Conservation (phyloP, 768 basidiomycete species). For the Neoboletus magnificus region DNA sequence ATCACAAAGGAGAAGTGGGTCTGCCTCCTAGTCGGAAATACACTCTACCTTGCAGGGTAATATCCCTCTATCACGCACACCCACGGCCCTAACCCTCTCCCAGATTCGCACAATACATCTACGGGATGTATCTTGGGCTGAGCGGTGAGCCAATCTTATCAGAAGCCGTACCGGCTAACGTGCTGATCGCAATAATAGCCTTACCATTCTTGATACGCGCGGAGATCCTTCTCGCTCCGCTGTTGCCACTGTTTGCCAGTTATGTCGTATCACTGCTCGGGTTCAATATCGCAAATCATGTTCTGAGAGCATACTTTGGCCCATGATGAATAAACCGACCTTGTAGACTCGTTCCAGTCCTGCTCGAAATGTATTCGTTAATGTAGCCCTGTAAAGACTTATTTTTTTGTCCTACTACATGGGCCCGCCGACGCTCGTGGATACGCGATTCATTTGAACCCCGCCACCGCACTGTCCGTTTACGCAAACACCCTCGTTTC, state of each 20-base stretch:
- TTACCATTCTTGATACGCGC: slow-evolving; percentile 92
- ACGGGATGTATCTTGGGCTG: slow-evolving; percentile 85
- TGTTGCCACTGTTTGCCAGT: slow-evolving; percentile 81
- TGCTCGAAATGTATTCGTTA: neutral
- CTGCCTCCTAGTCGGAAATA: slow-evolving; percentile 92
- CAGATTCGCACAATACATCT: slow-evolving; percentile 86
- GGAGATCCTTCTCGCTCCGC: slow-evolving; percentile 85
- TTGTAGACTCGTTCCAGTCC: neutral
- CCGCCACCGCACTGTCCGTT: slow-evolving; percentile 19
- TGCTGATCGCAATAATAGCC: slow-evolving; percentile 42
- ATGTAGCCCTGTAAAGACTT: slow-evolving; percentile 12
- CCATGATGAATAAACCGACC: slow-evolving; percentile 23
- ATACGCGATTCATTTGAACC: slow-evolving; percentile 25
- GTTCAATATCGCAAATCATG: slow-evolving; percentile 84
- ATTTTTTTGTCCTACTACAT: neutral
- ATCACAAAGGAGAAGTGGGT: slow-evolving; percentile 87
- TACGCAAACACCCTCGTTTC: slow-evolving; percentile 14
- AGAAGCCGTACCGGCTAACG: slow-evolving; percentile 5
- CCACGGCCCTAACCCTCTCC: slow-evolving; percentile 6
- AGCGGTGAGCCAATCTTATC: slow-evolving; percentile 50
- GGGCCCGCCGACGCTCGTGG: neutral
- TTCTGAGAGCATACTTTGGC: slow-evolving; percentile 79
- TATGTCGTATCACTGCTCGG: slow-evolving; percentile 87
- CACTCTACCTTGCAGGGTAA: slow-evolving; percentile 70
- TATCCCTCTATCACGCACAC: slow-evolving; percentile 22